Evolutionary conservation across 2,329 filamentous ascomycete species (phyloP).

Genomic region (Ophiostoma himal-ulmi): DNA sequence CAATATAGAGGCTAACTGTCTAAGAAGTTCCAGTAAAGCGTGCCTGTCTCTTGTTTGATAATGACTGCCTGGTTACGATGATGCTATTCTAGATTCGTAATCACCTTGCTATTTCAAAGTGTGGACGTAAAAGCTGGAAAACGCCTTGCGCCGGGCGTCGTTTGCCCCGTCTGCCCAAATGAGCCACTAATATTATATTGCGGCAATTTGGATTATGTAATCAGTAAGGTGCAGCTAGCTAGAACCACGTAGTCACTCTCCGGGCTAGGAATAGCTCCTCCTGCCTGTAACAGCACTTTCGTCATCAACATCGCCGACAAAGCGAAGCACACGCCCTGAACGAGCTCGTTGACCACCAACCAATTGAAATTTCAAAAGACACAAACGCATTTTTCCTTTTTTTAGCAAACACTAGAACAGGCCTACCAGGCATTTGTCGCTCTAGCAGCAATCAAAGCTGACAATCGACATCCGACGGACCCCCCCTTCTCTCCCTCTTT

Average conservation of each 20-base stretch:
- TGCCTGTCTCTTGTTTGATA: too few relatives aligned
- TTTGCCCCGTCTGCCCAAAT: not conserved
- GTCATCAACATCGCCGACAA: not conserved
- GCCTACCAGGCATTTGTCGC: not conserved
- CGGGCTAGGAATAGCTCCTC: not conserved
- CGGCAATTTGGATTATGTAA: not conserved
- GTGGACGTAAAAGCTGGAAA: not conserved
- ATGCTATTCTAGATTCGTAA: too few relatives aligned
- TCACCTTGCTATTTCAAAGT: too few relatives aligned
- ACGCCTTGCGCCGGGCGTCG: not conserved
- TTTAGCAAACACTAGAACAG: not conserved
- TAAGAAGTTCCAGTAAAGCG: too few relatives aligned
- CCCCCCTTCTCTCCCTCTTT: not conserved
- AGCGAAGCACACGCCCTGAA: not conserved
- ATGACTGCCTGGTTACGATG: too few relatives aligned
- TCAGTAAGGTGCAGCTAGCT: not conserved
- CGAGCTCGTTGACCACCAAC: not conserved
- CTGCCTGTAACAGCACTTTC: not conserved
- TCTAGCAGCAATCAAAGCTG: not conserved
- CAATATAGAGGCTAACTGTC: too few relatives aligned
- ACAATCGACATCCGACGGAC: not conserved
- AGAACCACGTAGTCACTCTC: not conserved
- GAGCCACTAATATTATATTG: too few relatives aligned
- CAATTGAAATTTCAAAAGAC: not conserved
- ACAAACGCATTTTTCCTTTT: not conserved